These are phyloP conservation scores for Ceratocystis ficicola DNA, from an alignment of 2,329 filamentous ascomycete species.

Conservation along the genomic window DNA sequence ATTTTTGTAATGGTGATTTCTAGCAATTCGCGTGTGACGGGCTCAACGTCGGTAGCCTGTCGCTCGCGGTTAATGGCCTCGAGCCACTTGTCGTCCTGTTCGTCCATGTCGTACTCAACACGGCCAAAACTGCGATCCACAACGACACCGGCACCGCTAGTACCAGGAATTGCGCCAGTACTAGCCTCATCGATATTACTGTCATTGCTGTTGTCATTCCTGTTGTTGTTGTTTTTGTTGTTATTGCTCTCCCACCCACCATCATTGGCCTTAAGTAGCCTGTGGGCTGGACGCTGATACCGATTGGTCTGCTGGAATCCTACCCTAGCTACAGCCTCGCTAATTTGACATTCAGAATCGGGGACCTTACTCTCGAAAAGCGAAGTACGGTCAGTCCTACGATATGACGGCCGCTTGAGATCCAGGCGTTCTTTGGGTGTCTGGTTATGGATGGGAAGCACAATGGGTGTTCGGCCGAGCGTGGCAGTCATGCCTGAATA, in stretches of 20 bases:
- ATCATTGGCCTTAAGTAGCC: slow-evolving; percentile 53
- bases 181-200: too few species aligned
- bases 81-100: slow-evolving; percentile 95
- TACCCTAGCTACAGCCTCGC: slow-evolving; percentile 89
- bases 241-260: slow-evolving; percentile 46
- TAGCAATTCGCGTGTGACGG: slow-evolving; percentile 85
- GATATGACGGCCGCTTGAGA: slow-evolving; percentile 61
- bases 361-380: slow-evolving; percentile 74
- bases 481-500: slow-evolving; percentile 36
- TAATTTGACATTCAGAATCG: slow-evolving; percentile 81
- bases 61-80: slow-evolving; percentile 70
- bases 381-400: slow-evolving; percentile 65
- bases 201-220: slow-evolving; percentile 23
- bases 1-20: slow-evolving; percentile 98
- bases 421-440: slow-evolving; percentile 71
- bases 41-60: slow-evolving; percentile 59
- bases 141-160: too few species aligned
- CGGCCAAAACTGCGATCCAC: slow-evolving; percentile 48
- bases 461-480: slow-evolving; percentile 44
- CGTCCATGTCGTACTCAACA: slow-evolving; percentile 99
- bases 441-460: slow-evolving; percentile 65
- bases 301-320: slow-evolving; percentile 93
- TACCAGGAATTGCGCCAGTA: too few species aligned
- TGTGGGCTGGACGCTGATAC: slow-evolving; percentile 64
- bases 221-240: slow-evolving; percentile 15